Percentiles rank a stretch among this genome's conserved stretches.
These are phyloP conservation scores for Blattamonas nauphoetae DNA, from an alignment of 78 protist species.

Conservation along the genomic window DNA sequence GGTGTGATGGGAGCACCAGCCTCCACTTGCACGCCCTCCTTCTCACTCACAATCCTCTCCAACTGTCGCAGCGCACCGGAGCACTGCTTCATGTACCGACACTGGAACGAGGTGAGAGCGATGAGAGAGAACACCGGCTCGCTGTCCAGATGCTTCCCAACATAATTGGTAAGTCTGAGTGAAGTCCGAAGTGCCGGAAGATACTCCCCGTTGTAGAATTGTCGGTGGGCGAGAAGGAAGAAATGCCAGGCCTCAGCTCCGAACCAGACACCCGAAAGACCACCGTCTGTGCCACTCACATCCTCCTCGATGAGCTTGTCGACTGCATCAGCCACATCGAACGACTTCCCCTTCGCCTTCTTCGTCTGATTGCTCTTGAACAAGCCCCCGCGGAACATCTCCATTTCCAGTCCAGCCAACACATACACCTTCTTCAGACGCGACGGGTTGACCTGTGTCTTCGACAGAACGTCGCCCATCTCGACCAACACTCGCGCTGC, in stretches of 20 bases:
- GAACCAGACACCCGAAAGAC: constrained; percentile 32
- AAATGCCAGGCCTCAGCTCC: constrained; percentile 67
- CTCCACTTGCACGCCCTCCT: background rate
- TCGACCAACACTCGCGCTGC: constrained; percentile 48
- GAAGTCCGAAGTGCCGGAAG: constrained; percentile 21
- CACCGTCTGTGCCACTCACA: background rate
- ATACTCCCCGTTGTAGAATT: constrained; percentile 23
- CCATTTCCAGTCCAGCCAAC: constrained; percentile 60
- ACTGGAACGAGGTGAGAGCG: constrained; percentile 48
- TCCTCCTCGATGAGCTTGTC: background rate
- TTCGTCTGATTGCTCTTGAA: too few species aligned
- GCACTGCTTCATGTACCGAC: constrained; percentile 29
- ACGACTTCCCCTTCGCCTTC: too few species aligned
- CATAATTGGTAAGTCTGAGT: constrained; percentile 43
- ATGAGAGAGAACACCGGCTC: constrained; percentile 29
- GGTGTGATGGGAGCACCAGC: background rate
- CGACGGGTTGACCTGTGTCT: constrained; percentile 4
- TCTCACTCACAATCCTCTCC: constrained; percentile 35
- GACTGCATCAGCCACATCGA: background rate
- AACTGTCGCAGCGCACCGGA: constrained; percentile 51
- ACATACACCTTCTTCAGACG: constrained; percentile 57
- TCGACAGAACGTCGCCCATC: constrained; percentile 4
- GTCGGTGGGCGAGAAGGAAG: constrained; percentile 38
- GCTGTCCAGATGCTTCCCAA: constrained; percentile 31
- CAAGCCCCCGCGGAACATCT: constrained; percentile 17